Percentiles rank a stretch among this genome's conserved stretches.
These are phyloP conservation scores for Crucihimalaya himalaica DNA, from an alignment of 345 rosid genomes.

Conservation along the genomic window DNA sequence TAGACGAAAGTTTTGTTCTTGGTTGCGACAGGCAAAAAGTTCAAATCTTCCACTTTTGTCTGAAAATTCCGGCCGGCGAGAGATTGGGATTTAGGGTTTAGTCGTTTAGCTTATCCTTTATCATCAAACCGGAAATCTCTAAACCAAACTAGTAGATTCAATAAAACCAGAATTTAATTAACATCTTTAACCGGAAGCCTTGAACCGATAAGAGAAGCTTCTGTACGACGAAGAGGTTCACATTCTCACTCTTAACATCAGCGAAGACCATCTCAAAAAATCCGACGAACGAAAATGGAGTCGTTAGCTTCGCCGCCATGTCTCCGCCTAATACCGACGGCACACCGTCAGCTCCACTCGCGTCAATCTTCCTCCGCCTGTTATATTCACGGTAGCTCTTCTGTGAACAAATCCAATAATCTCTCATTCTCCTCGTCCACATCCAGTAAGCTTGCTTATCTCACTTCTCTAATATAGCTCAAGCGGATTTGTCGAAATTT, in stretches of 20 bases:
- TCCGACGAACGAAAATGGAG: slow-evolving; percentile 33
- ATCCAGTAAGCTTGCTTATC: slow-evolving; percentile 35
- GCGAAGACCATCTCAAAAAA: background rate
- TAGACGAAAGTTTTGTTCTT: slow-evolving; percentile 19
- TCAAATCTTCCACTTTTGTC: slow-evolving; percentile 13
- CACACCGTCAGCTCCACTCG: slow-evolving; percentile 3
- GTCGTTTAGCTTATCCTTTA: slow-evolving; percentile 15
- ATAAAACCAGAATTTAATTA: background rate
- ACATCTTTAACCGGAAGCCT: background rate
- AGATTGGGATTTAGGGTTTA: slow-evolving; percentile 27
- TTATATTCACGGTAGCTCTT: slow-evolving; percentile 1
- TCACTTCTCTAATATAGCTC: background rate
- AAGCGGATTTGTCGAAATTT: background rate
- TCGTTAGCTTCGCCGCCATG: slow-evolving; percentile 38
- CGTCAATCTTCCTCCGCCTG: slow-evolving; percentile 5
- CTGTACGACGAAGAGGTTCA: background rate
- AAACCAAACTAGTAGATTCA: slow-evolving; percentile 4
- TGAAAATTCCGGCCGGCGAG: slow-evolving; percentile 32
- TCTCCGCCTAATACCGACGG: slow-evolving; percentile 34
- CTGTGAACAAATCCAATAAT: slow-evolving; percentile 27
- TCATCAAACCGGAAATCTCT: slow-evolving; percentile 6
- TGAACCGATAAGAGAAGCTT: slow-evolving; percentile 14
- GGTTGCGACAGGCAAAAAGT: background rate
- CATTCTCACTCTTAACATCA: slow-evolving; percentile 7
- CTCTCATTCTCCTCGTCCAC: slow-evolving; percentile 47